phyloP scores from a whole-genome alignment of 441 rosid species.

The Manihot esculenta region DNA sequence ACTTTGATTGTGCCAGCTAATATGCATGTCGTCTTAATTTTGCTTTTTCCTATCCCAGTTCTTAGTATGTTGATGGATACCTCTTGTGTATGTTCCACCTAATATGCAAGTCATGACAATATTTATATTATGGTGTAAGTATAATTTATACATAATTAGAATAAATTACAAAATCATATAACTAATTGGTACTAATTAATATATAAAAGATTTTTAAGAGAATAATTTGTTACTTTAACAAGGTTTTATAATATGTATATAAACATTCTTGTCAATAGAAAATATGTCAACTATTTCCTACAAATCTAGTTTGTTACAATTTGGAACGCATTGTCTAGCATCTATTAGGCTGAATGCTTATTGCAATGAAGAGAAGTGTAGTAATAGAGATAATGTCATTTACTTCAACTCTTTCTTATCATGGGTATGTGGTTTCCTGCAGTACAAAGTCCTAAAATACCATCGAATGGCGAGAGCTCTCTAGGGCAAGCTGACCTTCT shows the following conservation, averaged over 20 bases:
- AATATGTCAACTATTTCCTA: too few species aligned
- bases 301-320: too few species aligned
- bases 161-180: too few species aligned
- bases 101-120: background rate
- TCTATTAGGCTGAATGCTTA: background rate
- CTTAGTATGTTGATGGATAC: background rate
- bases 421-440: conserved; percentile 21
- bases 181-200: too few species aligned
- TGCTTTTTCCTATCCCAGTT: background rate
- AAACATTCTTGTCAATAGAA: too few species aligned
- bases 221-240: too few species aligned
- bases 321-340: background rate
- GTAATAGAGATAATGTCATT: conserved; percentile 3
- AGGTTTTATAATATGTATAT: too few species aligned
- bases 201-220: too few species aligned
- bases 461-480: conserved; percentile 18
- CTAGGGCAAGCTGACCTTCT: conserved; percentile 15
- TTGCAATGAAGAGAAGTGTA: background rate
- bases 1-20: background rate
- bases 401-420: conserved; percentile 3
- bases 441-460: conserved; percentile 29
- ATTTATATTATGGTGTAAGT: too few species aligned
- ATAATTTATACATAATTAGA: too few species aligned
- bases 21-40: background rate
- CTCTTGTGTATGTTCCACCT: conserved; percentile 6